phyloP scores from a whole-genome alignment of 106 monocot genomes.

The Narthecium ossifragum region DNA sequence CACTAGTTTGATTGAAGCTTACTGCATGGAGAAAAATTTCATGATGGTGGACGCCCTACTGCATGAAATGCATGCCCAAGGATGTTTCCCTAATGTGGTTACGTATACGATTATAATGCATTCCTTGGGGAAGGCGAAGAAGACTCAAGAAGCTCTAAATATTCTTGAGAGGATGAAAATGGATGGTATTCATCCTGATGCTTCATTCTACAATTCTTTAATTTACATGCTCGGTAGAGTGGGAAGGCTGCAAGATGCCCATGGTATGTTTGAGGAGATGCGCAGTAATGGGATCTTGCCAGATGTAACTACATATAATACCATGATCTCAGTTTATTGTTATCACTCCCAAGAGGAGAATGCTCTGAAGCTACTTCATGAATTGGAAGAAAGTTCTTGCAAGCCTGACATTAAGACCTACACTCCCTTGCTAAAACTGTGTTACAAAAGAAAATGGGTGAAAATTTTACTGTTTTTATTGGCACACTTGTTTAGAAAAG shows the following conservation, averaged over 20 bases:
- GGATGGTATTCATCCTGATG: slow-evolving; percentile 57
- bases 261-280: slow-evolving; percentile 62
- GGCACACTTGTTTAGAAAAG: slow-evolving; percentile 68
- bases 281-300: slow-evolving; percentile 35
- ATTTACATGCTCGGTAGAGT: slow-evolving; percentile 60
- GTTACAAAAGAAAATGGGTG: slow-evolving; percentile 46
- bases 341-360: slow-evolving; percentile 41
- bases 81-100: slow-evolving; percentile 70
- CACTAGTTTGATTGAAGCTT: slow-evolving; percentile 74
- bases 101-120: slow-evolving; percentile 94
- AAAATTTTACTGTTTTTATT: slow-evolving; percentile 56
- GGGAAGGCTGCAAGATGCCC: slow-evolving; percentile 51
- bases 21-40: slow-evolving; percentile 68
- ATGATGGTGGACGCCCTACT: slow-evolving; percentile 37
- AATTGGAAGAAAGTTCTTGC: slow-evolving; percentile 60
- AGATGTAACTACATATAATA: slow-evolving; percentile 64
- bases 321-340: slow-evolving; percentile 73
- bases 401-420: slow-evolving; percentile 66
- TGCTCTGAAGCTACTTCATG: slow-evolving; percentile 48
- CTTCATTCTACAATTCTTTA: slow-evolving; percentile 75
- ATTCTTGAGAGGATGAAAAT: slow-evolving; percentile 52
- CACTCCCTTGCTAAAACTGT: slow-evolving; percentile 57
- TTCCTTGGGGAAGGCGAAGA: slow-evolving; percentile 61
- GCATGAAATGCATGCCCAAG: slow-evolving; percentile 49
- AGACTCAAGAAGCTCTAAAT: slow-evolving; percentile 48